Base-by-base conservation (phyloP, 176 grass and related monocot species). In the Coix lacrymajobi region DNA sequence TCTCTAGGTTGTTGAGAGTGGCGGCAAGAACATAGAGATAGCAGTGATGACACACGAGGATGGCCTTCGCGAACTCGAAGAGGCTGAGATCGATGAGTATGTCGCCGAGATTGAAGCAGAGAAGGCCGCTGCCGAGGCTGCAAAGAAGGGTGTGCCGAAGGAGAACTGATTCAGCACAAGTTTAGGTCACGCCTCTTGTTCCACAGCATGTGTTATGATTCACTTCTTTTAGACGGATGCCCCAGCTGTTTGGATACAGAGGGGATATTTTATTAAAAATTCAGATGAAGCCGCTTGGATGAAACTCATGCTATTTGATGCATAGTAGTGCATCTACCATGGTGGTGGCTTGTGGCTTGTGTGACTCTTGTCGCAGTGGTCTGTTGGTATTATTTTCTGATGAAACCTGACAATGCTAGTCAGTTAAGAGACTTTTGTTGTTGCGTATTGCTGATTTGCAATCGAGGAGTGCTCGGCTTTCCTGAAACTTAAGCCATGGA, bases 21-120 rank as follows among this genome's bases (percentile, higher is more conserved):
- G 92, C 12, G 95, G 92, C 60, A 97, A 94, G 86, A 94, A 97
- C 77, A 93, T 94, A 78, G 92, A 97, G 78, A 91, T 97, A 85
- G 92, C 92, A 22, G 88, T 97, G 38, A 89, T 91, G 95, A 92
- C 90, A 33, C 77, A 86, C 14, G 67, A 91, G 58, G 79, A 94
- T 7, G 92, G 90, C 63, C 83, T 92, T 71, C 78, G 70, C 29
- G 73, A 94, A 39, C 86, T 97, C 3, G 90, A 97, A 33, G 95
- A 94, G 45, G 69, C 88, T 34, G 95, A 97, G 66, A 97, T 97
- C n/a, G 92, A 97, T 8, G 90, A 92, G 11, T 94, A 92, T 62
- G 95, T 94, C 6, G 84, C 92, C 11, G 92, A 97, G 75, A 94
- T 97, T 30, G 95, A 97, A 78, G 92, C 90, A 1, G 95, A 97